Base-by-base conservation (phyloP, 2,329 filamentous ascomycete species). In the Exophiala dermatitidis region DNA sequence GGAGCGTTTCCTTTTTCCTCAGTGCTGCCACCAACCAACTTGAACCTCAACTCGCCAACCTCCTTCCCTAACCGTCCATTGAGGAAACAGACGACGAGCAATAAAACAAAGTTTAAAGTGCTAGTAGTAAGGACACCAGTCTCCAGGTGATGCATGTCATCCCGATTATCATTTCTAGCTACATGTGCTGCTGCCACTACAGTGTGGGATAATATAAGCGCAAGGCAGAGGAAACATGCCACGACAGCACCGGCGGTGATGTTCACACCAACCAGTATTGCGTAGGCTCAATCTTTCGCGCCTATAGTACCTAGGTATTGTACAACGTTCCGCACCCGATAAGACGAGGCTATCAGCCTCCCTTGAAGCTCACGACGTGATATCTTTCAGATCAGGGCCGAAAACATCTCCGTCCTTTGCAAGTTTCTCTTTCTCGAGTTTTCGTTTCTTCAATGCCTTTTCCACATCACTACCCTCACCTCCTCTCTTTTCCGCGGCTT, bases 401-500 rank as follows among this genome's bases (percentile, higher is more conserved):
- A 68, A 67, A 2, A 71, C 62, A 48, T 64, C 58, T 1, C 60
- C 67, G 42, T 68, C 64, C 52, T 56, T 62, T 52, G 62, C 55
- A 3, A 58, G 41, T 42, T 51, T 61, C 41, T 66, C 58, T 43
- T 61, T 63, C 49, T 67, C 63, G 46, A 65, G 38, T 48, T 62
- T 66, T 34, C 64, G 55, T 56, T 67, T 67, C 62, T 65, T 67
- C 28, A 58, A 51, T 8, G 60, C 53, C 41, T 64, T 65, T 26
- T 66, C 65, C 19, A 67, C 66, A 6, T 68, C 63, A 7, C 56
- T 61, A 8, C 57, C 58, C 8, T 56, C 59, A 6, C 67, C 67
- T 10, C 70, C 69, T 19, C 72, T 65, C 60, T 75, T 75, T 61
- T 72, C 69, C 3, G 66, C 67, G 5, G 47, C 57, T 47, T 63